Conservation (phyloP, 1,284 basidiomycete genomes). For the Trametes pubescens region DNA sequence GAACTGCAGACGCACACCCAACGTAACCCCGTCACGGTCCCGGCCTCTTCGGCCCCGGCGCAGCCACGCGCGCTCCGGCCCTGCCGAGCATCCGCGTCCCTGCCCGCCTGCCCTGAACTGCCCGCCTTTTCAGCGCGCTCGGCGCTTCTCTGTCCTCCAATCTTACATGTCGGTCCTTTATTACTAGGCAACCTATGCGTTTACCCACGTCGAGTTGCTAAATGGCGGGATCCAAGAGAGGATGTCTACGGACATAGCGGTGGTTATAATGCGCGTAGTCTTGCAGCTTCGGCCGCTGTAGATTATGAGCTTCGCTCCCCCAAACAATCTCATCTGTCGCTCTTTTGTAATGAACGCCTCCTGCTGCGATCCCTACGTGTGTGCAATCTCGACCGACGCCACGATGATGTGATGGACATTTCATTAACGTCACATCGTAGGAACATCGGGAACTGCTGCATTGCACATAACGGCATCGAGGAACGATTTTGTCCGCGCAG, state of each 20-base stretch:
- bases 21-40: constrained; percentile 2
- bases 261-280: constrained; percentile 75
- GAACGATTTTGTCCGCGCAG: constrained; percentile 41
- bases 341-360: neutral
- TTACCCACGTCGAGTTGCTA: constrained; percentile 57
- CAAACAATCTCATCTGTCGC: constrained; percentile 52
- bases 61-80: constrained; percentile 17
- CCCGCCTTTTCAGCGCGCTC: constrained; percentile 22
- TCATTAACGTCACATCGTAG: neutral
- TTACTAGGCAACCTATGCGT: constrained; percentile 65
- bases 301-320: constrained; percentile 71
- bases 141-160: constrained; percentile 41
- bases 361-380: constrained; percentile 10
- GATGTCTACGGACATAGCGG: constrained; percentile 43
- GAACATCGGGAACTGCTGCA: too few species aligned
- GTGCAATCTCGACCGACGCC: neutral
- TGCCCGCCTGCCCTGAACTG: constrained; percentile 51
- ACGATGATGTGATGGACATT: neutral
- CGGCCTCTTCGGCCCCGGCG: constrained; percentile 17
- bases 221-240: constrained; percentile 82
- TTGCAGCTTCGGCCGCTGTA: constrained; percentile 41
- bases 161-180: constrained; percentile 69
- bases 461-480: neutral
- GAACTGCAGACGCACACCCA: neutral
- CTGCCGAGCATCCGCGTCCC: neutral